These are phyloP conservation scores for Blastobotrys muscicola DNA, from an alignment of 805 yeast species.

Conservation along the genomic window DNA sequence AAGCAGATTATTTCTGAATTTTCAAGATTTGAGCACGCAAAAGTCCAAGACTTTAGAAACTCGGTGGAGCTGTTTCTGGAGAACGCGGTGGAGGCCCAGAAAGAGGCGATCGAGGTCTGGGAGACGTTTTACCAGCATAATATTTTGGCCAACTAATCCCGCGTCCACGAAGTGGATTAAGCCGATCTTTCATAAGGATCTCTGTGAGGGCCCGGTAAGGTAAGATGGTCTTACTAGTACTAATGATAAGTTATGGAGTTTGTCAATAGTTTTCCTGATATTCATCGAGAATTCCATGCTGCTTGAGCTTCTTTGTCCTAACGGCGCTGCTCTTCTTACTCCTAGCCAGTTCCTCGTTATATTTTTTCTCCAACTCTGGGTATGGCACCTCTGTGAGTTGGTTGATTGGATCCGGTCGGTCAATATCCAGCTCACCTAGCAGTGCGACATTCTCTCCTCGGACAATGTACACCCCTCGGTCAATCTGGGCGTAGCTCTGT, in stretches of 20 bases:
- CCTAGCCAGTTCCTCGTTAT: conserved; percentile 12
- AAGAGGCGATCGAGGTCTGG: conserved; percentile 51
- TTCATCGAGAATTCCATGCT: too few relatives aligned
- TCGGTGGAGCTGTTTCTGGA: conserved; percentile 86
- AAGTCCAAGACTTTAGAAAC: conserved; percentile 74
- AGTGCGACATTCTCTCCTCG: conserved; percentile 95
- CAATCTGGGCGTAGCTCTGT: conserved; percentile 60
- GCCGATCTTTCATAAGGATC: background rate
- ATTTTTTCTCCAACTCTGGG: conserved; percentile 45
- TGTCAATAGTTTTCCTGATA: background rate
- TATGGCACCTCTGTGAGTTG: conserved; percentile 49
- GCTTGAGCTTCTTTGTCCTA: conserved; percentile 4
- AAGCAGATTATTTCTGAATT: conserved; percentile 61
- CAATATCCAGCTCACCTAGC: conserved; percentile 89
- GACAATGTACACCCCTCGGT: conserved; percentile 72
- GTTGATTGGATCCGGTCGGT: conserved; percentile 53
- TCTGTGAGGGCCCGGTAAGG: too few relatives aligned
- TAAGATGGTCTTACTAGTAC: background rate
- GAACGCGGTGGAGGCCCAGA: conserved; percentile 84
- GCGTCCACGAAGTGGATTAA: background rate
- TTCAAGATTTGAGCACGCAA: conserved; percentile 58
- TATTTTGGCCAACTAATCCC: conserved; percentile 6
- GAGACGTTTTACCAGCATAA: conserved; percentile 45
- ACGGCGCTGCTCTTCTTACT: conserved; percentile 11
- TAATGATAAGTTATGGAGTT: background rate